Evolutionary conservation across 305 asterid species (phyloP).

Genomic region (Withania somnifera): DNA sequence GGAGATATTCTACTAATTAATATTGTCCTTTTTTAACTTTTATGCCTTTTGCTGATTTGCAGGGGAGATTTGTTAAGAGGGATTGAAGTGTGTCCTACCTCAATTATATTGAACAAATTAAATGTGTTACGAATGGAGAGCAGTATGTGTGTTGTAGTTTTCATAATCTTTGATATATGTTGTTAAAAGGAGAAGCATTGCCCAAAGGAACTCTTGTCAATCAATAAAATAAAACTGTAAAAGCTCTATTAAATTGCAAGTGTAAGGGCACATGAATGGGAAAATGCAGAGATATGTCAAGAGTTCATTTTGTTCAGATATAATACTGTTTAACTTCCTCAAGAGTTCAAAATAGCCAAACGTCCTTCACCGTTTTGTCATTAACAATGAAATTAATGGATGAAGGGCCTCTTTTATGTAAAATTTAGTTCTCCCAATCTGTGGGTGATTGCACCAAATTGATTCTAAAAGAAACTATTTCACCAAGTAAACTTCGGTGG

Average conservation of each 20-base stretch:
- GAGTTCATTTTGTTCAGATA: neutral
- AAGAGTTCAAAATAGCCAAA: neutral
- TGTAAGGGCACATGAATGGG: neutral
- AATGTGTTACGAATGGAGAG: neutral
- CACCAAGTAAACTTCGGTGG: too few species aligned
- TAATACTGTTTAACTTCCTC: neutral
- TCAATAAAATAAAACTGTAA: neutral
- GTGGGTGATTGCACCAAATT: too few species aligned
- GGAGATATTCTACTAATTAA: neutral
- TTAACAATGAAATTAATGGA: neutral
- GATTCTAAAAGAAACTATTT: too few species aligned
- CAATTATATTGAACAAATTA: too few species aligned
- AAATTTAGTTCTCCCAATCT: too few species aligned
- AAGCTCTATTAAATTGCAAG: neutral
- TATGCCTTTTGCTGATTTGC: constrained; percentile 1
- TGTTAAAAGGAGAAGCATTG: neutral
- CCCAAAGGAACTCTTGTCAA: neutral
- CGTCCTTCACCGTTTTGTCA: neutral
- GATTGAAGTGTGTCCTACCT: constrained; percentile 15
- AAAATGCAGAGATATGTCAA: neutral
- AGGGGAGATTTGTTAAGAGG: constrained; percentile 89
- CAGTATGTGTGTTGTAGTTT: neutral
- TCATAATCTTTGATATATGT: neutral
- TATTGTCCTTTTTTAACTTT: neutral
- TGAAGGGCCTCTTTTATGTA: neutral